Base-by-base conservation (phyloP, 2,329 filamentous ascomycete genomes). In the Trichoderma sp. region DNA sequence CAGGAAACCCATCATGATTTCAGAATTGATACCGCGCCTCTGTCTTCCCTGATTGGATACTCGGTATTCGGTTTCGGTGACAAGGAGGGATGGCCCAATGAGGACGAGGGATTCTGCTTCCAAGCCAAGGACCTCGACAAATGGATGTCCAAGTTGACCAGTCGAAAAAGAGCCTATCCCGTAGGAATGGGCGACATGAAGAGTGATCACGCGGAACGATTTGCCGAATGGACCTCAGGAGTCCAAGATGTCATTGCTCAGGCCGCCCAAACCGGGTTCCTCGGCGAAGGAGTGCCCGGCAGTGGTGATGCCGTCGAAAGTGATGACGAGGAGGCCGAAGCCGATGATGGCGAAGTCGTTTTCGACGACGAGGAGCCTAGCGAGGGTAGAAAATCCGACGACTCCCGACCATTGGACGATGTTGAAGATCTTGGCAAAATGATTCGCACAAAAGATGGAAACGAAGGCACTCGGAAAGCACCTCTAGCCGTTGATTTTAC, bases 91-190 rank as follows among this genome's bases (percentile, higher is more conserved):
- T 99, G 96, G 95, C 93, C 94, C 1, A 93, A 92, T 0, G 94
- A 97, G 81, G 89, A 91, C 72, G 93, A 96, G 76, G 95, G 95
- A 0, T 99, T 95, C 82, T 98, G 95, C 79, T 94, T 93, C 73
- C 95, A 98, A 79, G 95, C 95, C 1, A 93, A 91, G 77, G 91
- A 97, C 75, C 86, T 97, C 3, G 95, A 99, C 79, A 94, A 90
- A 79, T 98, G 96, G 95, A 93, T 99, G 92, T 94, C 95, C n/a
- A 97, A 94, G 79, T 83, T 99, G 77, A 97, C 95, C 0, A 91
- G 89, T 2, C 88, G 92, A 73, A 97, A 95, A 82, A 87, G 95
- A 78, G 95, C 94, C 1, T 98, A 92, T 77, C 95, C 95, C 0
- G 84, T 98, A 7, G 96, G 96, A 5, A 91, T 95, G 86, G 94